Base-by-base conservation (phyloP, 768 basidiomycete genomes). In the Dendrothele bispora region DNA sequence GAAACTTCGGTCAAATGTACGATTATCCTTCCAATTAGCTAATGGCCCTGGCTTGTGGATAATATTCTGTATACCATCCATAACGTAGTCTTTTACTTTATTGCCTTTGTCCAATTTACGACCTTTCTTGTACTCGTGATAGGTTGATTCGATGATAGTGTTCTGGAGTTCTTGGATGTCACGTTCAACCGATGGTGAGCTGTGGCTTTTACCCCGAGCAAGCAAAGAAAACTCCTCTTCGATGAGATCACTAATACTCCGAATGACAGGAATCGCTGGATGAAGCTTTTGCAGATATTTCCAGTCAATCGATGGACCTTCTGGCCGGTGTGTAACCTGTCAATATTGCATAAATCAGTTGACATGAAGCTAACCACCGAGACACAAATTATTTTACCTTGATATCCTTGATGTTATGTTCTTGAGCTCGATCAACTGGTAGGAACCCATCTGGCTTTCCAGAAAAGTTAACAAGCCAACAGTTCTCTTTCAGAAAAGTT, bases 371-470 rank as follows among this genome's bases (percentile, higher is more conserved):
- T 48, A 27, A 43, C 32, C 17, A 39, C 51, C n/a, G n/a, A n/a
- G n/a, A n/a, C n/a, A n/a, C n/a, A n/a, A n/a, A n/a, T n/a, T n/a
- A n/a, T n/a, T n/a, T n/a, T 2, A 66, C 65, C 49, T 72, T 71
- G 3, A 69, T 61, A 32, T 67, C 67, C 51, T 59, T 62, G 27
- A 73, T 62, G 44, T 69, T 71, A 21, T 64, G 56, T 39, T 73
- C 69, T 43, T 70, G 64, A 1, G 61, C 59, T 29, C 55, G 52
- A 47, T 72, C 67, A 1, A 72, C 46, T 0, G 66, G 55, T 11
- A 56, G 46, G 43, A 60, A 66, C 5, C n/a, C 21, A 8, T 53
- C n/a, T 7, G 39, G 55, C 3, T 52, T 48, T 1, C 68, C 68
- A 2, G 56, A 55, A 5, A 53, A 45, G 39, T 69, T 71, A 0